These are phyloP conservation scores for Brettanomyces nanus DNA, from an alignment of 805 yeast species.

Conservation along the genomic window DNA sequence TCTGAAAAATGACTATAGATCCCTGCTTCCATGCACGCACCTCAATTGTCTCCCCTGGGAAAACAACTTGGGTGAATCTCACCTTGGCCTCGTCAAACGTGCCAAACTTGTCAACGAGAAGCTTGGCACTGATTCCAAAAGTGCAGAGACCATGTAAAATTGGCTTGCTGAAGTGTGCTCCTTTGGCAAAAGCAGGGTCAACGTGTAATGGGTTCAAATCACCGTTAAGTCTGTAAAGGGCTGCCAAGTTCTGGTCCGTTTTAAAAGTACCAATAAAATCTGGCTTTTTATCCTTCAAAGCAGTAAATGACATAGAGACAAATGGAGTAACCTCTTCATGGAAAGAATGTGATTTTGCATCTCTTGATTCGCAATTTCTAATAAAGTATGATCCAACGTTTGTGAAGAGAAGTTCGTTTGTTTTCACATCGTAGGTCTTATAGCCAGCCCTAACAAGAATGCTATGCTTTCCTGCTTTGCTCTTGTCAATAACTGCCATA, in stretches of 20 bases:
- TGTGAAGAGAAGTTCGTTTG: conserved; percentile 65
- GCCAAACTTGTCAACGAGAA: conserved; percentile 73
- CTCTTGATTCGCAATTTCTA: conserved; percentile 60
- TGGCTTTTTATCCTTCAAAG: conserved; percentile 41
- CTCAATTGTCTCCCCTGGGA: conserved; percentile 85
- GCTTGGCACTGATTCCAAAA: conserved; percentile 75
- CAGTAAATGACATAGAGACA: conserved; percentile 53
- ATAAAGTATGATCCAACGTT: conserved; percentile 82
- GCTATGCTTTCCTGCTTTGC: conserved; percentile 48
- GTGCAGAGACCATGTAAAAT: conserved; percentile 90
- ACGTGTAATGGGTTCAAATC: conserved; percentile 94
- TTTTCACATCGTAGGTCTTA: conserved; percentile 55
- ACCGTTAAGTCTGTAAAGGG: conserved; percentile 84
- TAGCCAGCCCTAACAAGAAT: conserved; percentile 71
- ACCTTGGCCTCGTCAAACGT: conserved; percentile 77
- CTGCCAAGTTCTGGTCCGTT: conserved; percentile 70
- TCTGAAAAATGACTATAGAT: conserved; percentile 63
- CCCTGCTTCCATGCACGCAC: conserved; percentile 81
- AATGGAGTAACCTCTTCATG: conserved; percentile 43
- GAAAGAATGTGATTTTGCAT: conserved; percentile 36
- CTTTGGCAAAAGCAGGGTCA: conserved; percentile 84
- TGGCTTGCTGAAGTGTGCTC: conserved; percentile 78
- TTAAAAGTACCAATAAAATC: conserved; percentile 54
- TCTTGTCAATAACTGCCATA: conserved; percentile 69
- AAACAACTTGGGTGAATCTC: conserved; percentile 85